A percentile compares a stretch with the other conserved stretches of the same genome.
Evolutionary conservation across 108 stramenopile genomes (phyloP).

Genomic region (Aurantiochytrium sp.): DNA sequence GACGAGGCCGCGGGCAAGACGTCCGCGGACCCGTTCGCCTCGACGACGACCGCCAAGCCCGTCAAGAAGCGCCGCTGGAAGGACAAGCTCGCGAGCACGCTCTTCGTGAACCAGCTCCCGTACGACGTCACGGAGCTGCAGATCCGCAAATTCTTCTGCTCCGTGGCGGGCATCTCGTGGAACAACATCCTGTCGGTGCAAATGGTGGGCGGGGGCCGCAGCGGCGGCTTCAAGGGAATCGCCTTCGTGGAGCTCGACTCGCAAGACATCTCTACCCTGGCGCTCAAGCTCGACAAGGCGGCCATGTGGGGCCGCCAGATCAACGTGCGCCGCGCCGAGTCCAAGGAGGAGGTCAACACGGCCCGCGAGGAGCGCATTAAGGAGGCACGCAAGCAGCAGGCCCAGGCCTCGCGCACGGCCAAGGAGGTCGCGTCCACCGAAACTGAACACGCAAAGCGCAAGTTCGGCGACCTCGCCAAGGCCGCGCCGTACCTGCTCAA

Average conservation of each 20-base stretch:
- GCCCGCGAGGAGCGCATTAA: not conserved
- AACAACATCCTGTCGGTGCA: not conserved
- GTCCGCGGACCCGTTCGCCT: not conserved
- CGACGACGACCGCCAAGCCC: not conserved
- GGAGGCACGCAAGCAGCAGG: not conserved
- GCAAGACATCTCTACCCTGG: not conserved
- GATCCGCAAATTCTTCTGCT: not conserved
- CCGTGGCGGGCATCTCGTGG: not conserved
- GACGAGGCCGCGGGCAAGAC: not conserved
- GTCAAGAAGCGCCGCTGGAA: not conserved
- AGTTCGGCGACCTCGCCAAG: not conserved
- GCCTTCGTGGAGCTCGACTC: not conserved
- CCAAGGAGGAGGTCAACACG: not conserved
- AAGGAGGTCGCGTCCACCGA: not conserved
- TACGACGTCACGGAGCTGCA: not conserved
- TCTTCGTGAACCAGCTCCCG: slow-evolving; percentile 15
- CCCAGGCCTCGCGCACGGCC: not conserved
- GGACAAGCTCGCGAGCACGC: slow-evolving; percentile 11
- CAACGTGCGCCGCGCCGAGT: not conserved
- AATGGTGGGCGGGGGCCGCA: not conserved
- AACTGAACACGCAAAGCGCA: not conserved
- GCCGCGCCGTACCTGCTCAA: not conserved
- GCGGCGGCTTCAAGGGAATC: not conserved
- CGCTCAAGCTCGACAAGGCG: slow-evolving; percentile 12
- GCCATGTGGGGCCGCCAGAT: not conserved